Evolutionary conservation across 306 rosid genomes (phyloP).

Genomic region (Crotalaria pallida): DNA sequence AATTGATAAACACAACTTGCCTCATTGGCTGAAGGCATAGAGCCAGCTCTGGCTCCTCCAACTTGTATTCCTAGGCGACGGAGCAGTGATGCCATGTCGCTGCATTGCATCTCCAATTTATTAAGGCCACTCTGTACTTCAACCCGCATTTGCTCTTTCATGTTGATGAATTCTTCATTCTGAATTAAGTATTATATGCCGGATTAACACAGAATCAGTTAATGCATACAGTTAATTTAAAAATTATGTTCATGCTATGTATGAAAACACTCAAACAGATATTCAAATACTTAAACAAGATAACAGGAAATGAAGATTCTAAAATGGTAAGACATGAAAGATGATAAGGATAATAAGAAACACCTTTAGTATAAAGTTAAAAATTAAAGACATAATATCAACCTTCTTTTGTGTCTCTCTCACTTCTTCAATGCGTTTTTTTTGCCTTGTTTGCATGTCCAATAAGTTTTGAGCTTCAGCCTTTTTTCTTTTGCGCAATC

Average conservation of each 20-base stretch:
- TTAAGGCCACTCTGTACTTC: slow-evolving; percentile 62
- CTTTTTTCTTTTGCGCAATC: slow-evolving; percentile 74
- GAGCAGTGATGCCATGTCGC: slow-evolving; percentile 75
- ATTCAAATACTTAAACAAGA: not conserved
- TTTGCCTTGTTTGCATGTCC: slow-evolving; percentile 81
- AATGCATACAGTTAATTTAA: not conserved
- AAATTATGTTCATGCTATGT: not conserved
- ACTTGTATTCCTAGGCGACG: slow-evolving; percentile 77
- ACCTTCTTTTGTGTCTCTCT: slow-evolving; percentile 96
- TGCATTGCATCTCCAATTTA: slow-evolving; percentile 57
- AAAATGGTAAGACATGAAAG: not conserved
- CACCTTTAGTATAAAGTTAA: not conserved
- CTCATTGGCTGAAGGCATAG: slow-evolving; percentile 48
- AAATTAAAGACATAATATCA: slow-evolving; percentile 12
- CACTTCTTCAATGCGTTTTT: slow-evolving; percentile 85
- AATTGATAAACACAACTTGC: slow-evolving; percentile 36
- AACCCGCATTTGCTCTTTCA: slow-evolving; percentile 73
- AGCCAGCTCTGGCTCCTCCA: slow-evolving; percentile 47
- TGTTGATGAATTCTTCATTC: slow-evolving; percentile 73
- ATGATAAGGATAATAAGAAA: slow-evolving; percentile 1
- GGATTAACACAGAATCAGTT: slow-evolving; percentile 10
- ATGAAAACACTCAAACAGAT: slow-evolving; percentile 6
- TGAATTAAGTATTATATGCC: slow-evolving; percentile 33
- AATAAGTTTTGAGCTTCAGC: slow-evolving; percentile 59
- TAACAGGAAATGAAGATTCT: not conserved